phyloP scores from a whole-genome alignment of 1,284 basidiomycete species.

The Pisolithus thermaeus region DNA sequence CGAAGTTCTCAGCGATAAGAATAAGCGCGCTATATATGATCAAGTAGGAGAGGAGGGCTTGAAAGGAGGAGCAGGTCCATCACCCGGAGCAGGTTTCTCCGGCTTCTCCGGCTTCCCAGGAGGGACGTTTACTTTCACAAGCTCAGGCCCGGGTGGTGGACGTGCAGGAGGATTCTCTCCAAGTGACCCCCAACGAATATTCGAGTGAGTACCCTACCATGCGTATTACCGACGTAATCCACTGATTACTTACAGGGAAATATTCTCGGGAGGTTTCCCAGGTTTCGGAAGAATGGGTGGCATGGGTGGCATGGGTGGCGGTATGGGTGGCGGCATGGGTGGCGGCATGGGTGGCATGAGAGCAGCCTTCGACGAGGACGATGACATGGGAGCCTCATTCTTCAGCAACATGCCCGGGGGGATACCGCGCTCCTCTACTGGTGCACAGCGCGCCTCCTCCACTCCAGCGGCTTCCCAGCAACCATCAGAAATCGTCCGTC shows the following conservation, averaged over 20 bases:
- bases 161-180: conserved; percentile 54
- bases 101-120: conserved; percentile 49
- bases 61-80: conserved; percentile 58
- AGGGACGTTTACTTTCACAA: conserved; percentile 57
- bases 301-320: conserved; percentile 32
- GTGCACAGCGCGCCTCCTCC: conserved; percentile 21
- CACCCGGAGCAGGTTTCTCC: conserved; percentile 49
- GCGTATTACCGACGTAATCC: background rate
- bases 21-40: conserved; percentile 92
- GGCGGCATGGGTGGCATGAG: conserved; percentile 30
- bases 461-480: conserved; percentile 23
- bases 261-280: conserved; percentile 45
- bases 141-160: conserved; percentile 41
- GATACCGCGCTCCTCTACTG: conserved; percentile 21
- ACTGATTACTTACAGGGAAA: conserved; percentile 42
- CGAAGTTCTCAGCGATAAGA: conserved; percentile 90
- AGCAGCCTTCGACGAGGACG: conserved; percentile 44
- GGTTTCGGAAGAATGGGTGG: conserved; percentile 29
- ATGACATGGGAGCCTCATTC: conserved; percentile 38
- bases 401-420: conserved; percentile 54
- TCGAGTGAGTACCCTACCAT: conserved; percentile 58
- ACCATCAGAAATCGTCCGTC: conserved; percentile 71
- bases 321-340: conserved; percentile 26
- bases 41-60: conserved; percentile 96
- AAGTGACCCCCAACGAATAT: conserved; percentile 86